phyloP scores from a whole-genome alignment of 2,329 filamentous ascomycete species.

The Trichoderma atroviride region DNA sequence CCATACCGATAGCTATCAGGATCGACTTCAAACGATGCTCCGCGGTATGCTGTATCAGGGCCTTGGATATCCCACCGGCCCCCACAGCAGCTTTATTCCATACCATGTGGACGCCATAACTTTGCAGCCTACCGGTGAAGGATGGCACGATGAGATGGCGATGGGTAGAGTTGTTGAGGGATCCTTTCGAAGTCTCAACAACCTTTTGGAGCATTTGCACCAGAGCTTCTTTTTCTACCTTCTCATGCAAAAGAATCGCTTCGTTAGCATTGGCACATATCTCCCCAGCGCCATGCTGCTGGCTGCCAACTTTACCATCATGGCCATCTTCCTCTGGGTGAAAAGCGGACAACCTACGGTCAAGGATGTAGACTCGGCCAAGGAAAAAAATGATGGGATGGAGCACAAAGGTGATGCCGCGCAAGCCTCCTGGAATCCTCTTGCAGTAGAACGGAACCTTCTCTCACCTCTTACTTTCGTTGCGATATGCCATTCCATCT shows the following conservation, averaged over 20 bases:
- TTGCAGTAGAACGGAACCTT: slow-evolving; percentile 53
- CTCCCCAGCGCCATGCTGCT: slow-evolving; percentile 97
- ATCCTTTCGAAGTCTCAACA: slow-evolving; percentile 91
- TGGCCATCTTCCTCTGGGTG: slow-evolving; percentile 92
- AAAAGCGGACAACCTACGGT: slow-evolving; percentile 67
- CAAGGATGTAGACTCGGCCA: slow-evolving; percentile 19
- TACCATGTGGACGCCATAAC: slow-evolving; percentile 98
- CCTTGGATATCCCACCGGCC: slow-evolving; percentile 82
- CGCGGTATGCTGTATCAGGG: slow-evolving; percentile 92
- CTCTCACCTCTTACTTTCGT: slow-evolving; percentile 76
- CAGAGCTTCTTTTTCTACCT: slow-evolving; percentile 99
- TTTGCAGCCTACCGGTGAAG: slow-evolving; percentile 83
- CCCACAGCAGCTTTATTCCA: slow-evolving; percentile 94
- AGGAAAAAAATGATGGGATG: background rate
- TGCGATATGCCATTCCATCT: slow-evolving; percentile 71
- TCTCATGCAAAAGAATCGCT: slow-evolving; percentile 85
- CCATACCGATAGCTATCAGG: slow-evolving; percentile 75
- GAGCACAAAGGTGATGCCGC: background rate
- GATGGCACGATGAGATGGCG: slow-evolving; percentile 98
- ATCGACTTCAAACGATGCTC: slow-evolving; percentile 84
- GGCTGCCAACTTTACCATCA: slow-evolving; percentile 92
- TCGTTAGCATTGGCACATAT: slow-evolving; percentile 98
- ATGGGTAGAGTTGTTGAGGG: slow-evolving; percentile 89
- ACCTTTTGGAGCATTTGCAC: slow-evolving; percentile 92
- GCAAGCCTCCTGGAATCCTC: background rate